Percentiles rank a stretch among this genome's conserved stretches.
phyloP scores from a whole-genome alignment of 2,329 filamentous ascomycete genomes.

The Didymella lethalis region DNA sequence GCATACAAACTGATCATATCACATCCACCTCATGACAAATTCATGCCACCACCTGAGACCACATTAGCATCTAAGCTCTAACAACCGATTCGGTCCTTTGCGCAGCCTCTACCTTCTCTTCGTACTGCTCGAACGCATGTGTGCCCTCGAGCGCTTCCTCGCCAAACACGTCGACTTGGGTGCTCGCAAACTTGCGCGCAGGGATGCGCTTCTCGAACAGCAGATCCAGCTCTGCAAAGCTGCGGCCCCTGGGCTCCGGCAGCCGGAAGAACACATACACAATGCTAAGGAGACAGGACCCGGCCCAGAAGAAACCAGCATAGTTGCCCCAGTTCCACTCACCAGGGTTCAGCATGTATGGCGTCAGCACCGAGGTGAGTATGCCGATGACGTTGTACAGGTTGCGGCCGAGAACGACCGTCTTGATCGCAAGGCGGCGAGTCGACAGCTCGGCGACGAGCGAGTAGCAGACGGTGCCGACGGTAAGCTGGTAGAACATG shows the following conservation, averaged over 20 bases:
- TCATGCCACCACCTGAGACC: conserved; percentile 20
- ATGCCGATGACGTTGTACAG: conserved; percentile 81
- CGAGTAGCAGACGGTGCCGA: conserved; percentile 89
- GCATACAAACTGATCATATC: neutral
- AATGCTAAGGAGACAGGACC: conserved; percentile 80
- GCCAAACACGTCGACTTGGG: conserved; percentile 64
- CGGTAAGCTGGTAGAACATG: conserved; percentile 78
- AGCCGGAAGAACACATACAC: conserved; percentile 83
- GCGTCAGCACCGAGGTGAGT: conserved; percentile 80
- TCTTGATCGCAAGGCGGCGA: conserved; percentile 86
- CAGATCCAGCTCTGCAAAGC: conserved; percentile 85
- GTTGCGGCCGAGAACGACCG: conserved; percentile 83
- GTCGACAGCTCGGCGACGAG: conserved; percentile 86
- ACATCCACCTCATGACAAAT: neutral
- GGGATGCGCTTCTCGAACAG: conserved; percentile 78
- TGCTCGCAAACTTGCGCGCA: conserved; percentile 74
- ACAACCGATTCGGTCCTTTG: conserved; percentile 33
- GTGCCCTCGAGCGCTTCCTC: conserved; percentile 40
- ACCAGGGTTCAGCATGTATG: conserved; percentile 89
- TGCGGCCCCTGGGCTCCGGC: conserved; percentile 80
- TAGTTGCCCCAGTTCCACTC: conserved; percentile 91
- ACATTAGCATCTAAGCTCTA: conserved; percentile 21
- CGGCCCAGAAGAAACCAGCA: conserved; percentile 87
- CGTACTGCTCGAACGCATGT: conserved; percentile 43
- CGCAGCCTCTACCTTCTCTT: conserved; percentile 44